These are phyloP conservation scores for Rhynchosporium secalis DNA, from an alignment of 2,329 filamentous ascomycete species.

Conservation along the genomic window DNA sequence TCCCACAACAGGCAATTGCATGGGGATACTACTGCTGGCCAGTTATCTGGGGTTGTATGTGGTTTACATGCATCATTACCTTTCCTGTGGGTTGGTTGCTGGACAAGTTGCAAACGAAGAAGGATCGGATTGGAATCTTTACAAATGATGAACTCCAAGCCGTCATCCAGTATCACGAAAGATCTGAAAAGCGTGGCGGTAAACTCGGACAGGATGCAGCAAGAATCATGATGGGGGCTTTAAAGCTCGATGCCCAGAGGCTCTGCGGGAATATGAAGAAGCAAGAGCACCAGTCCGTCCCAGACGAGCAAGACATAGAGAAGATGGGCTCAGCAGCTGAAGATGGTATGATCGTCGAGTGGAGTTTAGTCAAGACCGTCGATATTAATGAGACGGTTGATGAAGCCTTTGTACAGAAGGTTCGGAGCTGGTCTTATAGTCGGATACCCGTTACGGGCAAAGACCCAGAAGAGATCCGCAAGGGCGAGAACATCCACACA, in stretches of 20 bases:
- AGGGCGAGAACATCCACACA: not conserved
- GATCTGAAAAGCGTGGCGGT: conserved; percentile 31
- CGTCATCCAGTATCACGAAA: conserved; percentile 34
- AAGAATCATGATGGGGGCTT: conserved; percentile 33
- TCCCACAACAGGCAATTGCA: conserved; percentile 29
- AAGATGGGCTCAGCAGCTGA: conserved; percentile 23
- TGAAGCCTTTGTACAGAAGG: conserved; percentile 31
- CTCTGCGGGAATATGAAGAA: conserved; percentile 22
- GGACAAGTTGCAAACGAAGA: conserved; percentile 19
- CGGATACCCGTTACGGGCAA: conserved; percentile 36
- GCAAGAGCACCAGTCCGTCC: not conserved
- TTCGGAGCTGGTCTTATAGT: conserved; percentile 35
- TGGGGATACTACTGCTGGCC: conserved; percentile 36
- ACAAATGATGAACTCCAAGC: conserved; percentile 29
- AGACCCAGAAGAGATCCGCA: not conserved
- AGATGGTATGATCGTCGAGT: conserved; percentile 29
- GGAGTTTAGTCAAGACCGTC: conserved; percentile 33
- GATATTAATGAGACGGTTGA: conserved; percentile 33
- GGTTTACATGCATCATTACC: conserved; percentile 29
- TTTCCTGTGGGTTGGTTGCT: conserved; percentile 33
- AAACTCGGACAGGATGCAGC: conserved; percentile 28
- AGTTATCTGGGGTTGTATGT: conserved; percentile 36
- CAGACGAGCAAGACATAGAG: conserved; percentile 29
- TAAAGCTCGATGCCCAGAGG: conserved; percentile 30
- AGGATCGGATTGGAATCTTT: conserved; percentile 27